Percentiles rank a stretch among this genome's conserved stretches.
These are phyloP conservation scores for Fusarium sp. DNA, from an alignment of 2,329 filamentous ascomycete genomes.

Conservation along the genomic window DNA sequence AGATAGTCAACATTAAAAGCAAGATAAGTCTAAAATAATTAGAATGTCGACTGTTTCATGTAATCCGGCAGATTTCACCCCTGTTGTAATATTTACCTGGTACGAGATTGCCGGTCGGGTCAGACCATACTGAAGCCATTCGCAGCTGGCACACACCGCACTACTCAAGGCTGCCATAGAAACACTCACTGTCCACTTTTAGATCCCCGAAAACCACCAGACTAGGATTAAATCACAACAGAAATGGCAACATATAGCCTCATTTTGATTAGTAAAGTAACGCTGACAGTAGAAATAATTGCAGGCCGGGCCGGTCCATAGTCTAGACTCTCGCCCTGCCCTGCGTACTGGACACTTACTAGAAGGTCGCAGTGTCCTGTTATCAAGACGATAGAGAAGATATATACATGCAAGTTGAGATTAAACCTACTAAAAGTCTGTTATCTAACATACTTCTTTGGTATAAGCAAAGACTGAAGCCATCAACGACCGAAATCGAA, in stretches of 20 bases:
- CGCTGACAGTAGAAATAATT: neutral
- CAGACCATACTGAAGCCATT: conserved; percentile 43
- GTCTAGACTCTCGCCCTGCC: conserved; percentile 26
- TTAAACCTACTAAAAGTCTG: conserved; percentile 17
- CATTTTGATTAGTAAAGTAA: neutral
- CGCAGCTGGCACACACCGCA: conserved; percentile 16
- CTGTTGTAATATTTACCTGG: conserved; percentile 23
- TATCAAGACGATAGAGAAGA: neutral
- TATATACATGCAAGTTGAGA: neutral
- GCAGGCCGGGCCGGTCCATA: conserved; percentile 5
- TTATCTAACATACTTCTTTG: conserved; percentile 9
- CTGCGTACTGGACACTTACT: neutral
- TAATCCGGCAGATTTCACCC: conserved; percentile 15
- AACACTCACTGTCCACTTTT: conserved; percentile 16
- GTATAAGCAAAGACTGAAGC: conserved; percentile 20
- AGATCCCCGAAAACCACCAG: conserved; percentile 6
- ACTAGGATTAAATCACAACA: conserved; percentile 6
- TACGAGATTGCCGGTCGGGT: conserved; percentile 38
- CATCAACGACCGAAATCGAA: neutral
- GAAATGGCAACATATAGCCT: conserved; percentile 5
- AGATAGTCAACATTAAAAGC: conserved; percentile 12
- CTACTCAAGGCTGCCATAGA: conserved; percentile 13
- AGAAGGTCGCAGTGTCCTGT: conserved; percentile 3
- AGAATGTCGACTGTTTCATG: conserved; percentile 21
- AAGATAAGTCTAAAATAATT: conserved; percentile 13